Conservation (phyloP, 345 rosid species). For the Populus davidiana region DNA sequence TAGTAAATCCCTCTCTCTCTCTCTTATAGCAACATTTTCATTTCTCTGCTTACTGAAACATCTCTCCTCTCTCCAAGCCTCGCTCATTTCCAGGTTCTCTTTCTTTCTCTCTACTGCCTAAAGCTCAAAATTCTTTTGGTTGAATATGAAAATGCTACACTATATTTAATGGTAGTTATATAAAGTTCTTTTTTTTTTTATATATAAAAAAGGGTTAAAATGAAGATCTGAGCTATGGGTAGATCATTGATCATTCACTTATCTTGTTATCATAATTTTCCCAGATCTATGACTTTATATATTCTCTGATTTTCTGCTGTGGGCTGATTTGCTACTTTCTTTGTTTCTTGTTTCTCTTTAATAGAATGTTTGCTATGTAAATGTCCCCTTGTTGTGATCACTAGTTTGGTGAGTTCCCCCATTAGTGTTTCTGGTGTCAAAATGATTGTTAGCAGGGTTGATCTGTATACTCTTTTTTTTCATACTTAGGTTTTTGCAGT, state of each 20-base stretch:
- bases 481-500: background rate
- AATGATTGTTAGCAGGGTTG: conserved; percentile 9
- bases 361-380: background rate
- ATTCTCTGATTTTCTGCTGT: conserved; percentile 6
- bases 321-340: background rate
- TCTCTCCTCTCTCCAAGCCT: conserved; percentile 4
- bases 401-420: conserved; percentile 14
- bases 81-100: background rate
- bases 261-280: conserved; percentile 9
- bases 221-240: conserved; percentile 39
- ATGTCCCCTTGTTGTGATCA: too few relatives aligned
- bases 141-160: background rate
- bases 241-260: conserved; percentile 30
- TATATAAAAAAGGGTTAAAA: background rate
- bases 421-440: conserved; percentile 6
- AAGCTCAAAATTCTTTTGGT: conserved; percentile 15
- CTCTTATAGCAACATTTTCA: conserved; percentile 4
- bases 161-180: conserved; percentile 3
- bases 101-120: conserved; percentile 4
- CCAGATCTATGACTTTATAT: conserved; percentile 37
- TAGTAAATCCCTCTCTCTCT: background rate
- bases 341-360: background rate
- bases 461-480: conserved; percentile 8
- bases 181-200: background rate
- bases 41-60: background rate